Conservation (phyloP, 257 asterid genomes). For the Nemophila menziesii region DNA sequence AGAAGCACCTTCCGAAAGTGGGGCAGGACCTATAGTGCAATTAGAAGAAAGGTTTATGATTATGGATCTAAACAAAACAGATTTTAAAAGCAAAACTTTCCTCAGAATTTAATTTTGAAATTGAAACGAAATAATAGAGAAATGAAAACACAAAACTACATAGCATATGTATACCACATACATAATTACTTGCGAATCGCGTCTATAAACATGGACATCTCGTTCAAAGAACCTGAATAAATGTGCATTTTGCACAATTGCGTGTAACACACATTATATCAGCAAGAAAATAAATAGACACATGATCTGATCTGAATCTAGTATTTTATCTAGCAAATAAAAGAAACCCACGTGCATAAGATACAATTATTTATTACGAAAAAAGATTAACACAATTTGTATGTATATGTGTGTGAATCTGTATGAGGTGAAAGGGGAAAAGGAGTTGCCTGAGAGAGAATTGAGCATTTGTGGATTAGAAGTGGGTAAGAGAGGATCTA, state of each 20-base stretch:
- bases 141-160: too few relatives aligned
- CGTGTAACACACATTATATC: neutral
- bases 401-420: neutral
- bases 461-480: slow-evolving; percentile 4
- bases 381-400: neutral
- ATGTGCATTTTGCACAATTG: too few relatives aligned
- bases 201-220: too few relatives aligned
- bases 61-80: too few relatives aligned
- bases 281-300: neutral
- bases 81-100: slow-evolving; percentile 6
- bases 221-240: too few relatives aligned
- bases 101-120: slow-evolving; percentile 7
- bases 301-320: too few relatives aligned
- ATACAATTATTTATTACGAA: neutral
- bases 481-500: slow-evolving; percentile 12
- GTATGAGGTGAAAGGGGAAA: neutral
- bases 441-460: slow-evolving; percentile 21
- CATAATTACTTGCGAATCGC: too few relatives aligned
- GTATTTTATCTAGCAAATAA: too few relatives aligned
- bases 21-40: too few relatives aligned
- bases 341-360: neutral
- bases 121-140: neutral
- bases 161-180: neutral
- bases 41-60: too few relatives aligned
- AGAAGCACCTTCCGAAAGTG: slow-evolving; percentile 16